Evolutionary conservation across 2,329 filamentous ascomycete species (phyloP), one percentile per base, ranked within the genome.

Genomic region (Orbilia oligospora): DNA sequence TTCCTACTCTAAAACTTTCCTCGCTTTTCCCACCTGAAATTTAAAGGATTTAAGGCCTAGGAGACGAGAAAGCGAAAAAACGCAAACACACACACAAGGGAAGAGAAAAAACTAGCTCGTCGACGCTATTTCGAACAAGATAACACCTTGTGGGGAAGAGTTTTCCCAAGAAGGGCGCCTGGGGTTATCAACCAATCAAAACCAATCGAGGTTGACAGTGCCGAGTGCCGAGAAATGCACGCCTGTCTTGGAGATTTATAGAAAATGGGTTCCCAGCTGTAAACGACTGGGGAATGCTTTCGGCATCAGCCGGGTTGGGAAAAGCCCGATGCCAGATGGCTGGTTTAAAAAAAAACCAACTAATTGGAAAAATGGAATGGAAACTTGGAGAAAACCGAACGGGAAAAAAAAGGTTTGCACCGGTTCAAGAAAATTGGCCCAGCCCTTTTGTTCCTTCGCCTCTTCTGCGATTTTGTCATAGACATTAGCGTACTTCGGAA

Each of bases 201-300:
- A 22, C 0, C 8, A 20, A 33, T 53, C 27, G 48, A 71, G 16
- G 44, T 44, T 77, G 66, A 71, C 72, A 58, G 22, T 77, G 56
- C 72, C 72, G 72, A 77, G 72, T 71, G 72, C 72, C 72, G 72
- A 77, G 72, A 41, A 65, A 33, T 44, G 51, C 56, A 33, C 44
- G 44, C 48, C 63, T 33, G 55, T 48, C 55, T 69, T 61, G 53
- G 65, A 27, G n/a, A 51, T 5, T 12, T 55, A 38, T 14, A 38
- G n/a, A 2, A 20, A 46, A 51, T 51, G 12, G 33, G 18, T 33
- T 14, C 27, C 49, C 44, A 44, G 55, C 38, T 58, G 48, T n/a
- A 55, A 61, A 16, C 27, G 27, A 64, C 58, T 24, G 41, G 56
- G 64, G 64, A 18, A 64, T 64, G 14, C 66, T 69, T 30, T 76